These are phyloP conservation scores for Physcia stellaris DNA, from an alignment of 495 filamentous ascomycete species.

Conservation along the genomic window DNA sequence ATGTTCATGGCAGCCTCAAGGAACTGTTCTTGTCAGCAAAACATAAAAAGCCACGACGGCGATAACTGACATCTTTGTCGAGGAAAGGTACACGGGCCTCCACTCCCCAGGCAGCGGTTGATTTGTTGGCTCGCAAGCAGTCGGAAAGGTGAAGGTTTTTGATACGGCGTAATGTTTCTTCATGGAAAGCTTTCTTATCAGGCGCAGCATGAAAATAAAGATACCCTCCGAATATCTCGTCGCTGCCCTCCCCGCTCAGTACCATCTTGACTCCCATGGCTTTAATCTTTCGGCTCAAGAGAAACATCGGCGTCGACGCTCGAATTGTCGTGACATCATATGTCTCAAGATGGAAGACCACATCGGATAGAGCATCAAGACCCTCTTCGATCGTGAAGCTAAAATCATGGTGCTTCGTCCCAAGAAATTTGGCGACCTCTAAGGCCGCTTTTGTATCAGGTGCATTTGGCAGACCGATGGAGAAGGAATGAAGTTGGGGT, in stretches of 20 bases:
- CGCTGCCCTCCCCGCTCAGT: constrained; percentile 85
- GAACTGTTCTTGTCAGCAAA: constrained; percentile 45
- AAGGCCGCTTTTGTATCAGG: constrained; percentile 82
- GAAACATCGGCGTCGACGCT: constrained; percentile 97
- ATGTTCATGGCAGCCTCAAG: constrained; percentile 82
- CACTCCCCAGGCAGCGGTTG: constrained; percentile 95
- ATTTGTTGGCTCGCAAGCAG: constrained; percentile 96
- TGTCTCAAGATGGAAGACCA: constrained; percentile 94
- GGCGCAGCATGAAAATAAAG: constrained; percentile 96
- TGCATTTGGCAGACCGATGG: constrained; percentile 81
- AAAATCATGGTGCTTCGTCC: constrained; percentile 94
- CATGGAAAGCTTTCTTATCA: constrained; percentile 80
- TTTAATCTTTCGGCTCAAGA: constrained; percentile 96
- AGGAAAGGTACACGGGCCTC: constrained; percentile 97
- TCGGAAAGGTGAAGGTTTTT: constrained; percentile 93
- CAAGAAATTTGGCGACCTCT: constrained; percentile 86
- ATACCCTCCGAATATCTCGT: constrained; percentile 97
- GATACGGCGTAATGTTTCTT: constrained; percentile 79
- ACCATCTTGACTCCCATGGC: constrained; percentile 99
- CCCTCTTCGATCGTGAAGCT: constrained; percentile 96
- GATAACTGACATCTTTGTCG: constrained; percentile 57
- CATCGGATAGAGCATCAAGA: constrained; percentile 86
- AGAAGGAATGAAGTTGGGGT: constrained; percentile 94
- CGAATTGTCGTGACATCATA: constrained; percentile 98
- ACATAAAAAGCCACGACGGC: neutral